Evolutionary conservation across 352 stramenopile species (phyloP).

Genomic region (Pythium monospermum): DNA sequence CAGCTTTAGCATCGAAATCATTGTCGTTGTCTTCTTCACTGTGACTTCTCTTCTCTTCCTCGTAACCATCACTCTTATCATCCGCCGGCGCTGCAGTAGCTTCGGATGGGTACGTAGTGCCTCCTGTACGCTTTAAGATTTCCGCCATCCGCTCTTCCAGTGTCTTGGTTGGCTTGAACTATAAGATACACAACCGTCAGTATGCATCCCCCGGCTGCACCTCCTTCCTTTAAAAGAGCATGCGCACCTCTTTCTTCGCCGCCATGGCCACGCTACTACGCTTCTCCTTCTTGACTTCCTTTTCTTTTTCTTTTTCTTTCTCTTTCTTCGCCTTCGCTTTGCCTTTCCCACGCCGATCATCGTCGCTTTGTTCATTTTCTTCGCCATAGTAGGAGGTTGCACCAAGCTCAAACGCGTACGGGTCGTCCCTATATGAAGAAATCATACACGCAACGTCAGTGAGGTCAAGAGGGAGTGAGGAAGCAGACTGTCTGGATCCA

Average conservation of each 20-base stretch:
- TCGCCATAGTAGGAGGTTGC: conserved; percentile 21
- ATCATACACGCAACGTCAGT: background rate
- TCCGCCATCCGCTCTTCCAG: conserved; percentile 72
- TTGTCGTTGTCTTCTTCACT: conserved; percentile 6
- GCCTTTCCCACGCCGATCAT: conserved; percentile 3
- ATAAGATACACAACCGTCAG: background rate
- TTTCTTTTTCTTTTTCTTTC: conserved; percentile 14
- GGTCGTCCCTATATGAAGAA: conserved; percentile 35
- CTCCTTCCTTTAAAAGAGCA: background rate
- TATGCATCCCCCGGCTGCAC: background rate
- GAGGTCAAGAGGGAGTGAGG: no score
- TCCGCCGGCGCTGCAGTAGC: conserved; percentile 2
- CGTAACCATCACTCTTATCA: conserved; percentile 1
- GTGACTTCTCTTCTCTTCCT: background rate
- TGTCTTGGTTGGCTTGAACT: conserved; percentile 30
- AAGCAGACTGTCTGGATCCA: background rate
- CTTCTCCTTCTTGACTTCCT: conserved; percentile 24
- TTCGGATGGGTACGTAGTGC: conserved; percentile 28
- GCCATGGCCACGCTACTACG: conserved; percentile 8
- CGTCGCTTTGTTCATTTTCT: conserved; percentile 24
- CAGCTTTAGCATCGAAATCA: background rate
- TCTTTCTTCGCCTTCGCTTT: conserved; percentile 18
- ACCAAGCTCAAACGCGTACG: conserved; percentile 71
- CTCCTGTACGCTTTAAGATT: conserved; percentile 77
- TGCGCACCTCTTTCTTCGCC: conserved; percentile 18